These are phyloP conservation scores for Immersiporthe knoxdaviesiana DNA, from an alignment of 2,329 filamentous ascomycete species.

Conservation along the genomic window DNA sequence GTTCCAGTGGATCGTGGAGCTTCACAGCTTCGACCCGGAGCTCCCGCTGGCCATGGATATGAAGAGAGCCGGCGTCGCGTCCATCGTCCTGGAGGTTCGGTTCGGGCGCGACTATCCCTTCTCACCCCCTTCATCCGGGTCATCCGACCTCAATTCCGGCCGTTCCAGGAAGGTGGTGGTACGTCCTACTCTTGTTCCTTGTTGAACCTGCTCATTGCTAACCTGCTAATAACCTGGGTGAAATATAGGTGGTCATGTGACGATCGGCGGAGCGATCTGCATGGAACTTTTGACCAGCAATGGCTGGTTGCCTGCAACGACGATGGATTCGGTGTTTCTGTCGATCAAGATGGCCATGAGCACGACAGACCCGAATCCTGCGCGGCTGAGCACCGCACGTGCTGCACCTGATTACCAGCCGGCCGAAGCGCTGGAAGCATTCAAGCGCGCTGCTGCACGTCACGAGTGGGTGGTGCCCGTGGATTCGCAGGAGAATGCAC, in stretches of 20 bases:
- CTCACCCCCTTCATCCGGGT: constrained; percentile 81
- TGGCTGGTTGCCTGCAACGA: constrained; percentile 76
- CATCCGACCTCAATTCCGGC: constrained; percentile 76
- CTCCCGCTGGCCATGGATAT: constrained; percentile 78
- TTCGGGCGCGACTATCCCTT: constrained; percentile 78
- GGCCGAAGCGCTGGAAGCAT: constrained; percentile 74
- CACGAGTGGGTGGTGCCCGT: constrained; percentile 77
- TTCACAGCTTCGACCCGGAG: constrained; percentile 75
- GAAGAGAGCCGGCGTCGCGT: constrained; percentile 61
- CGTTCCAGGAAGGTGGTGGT: constrained; percentile 70
- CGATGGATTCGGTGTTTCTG: constrained; percentile 78
- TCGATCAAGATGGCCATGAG: constrained; percentile 80
- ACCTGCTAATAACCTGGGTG: not conserved
- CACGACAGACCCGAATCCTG: constrained; percentile 69
- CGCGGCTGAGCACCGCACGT: constrained; percentile 57
- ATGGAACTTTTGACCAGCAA: constrained; percentile 84
- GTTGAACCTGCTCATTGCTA: not conserved
- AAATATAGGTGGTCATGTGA: constrained; percentile 53
- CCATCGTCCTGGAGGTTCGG: constrained; percentile 79
- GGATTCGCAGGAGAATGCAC: constrained; percentile 58
- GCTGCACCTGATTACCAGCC: constrained; percentile 61
- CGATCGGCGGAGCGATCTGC: constrained; percentile 78
- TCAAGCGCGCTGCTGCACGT: constrained; percentile 63
- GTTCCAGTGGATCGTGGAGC: constrained; percentile 90
- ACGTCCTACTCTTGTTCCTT: constrained; percentile 39